Conservation (phyloP, 768 basidiomycete genomes). For the Tylopilus subfusipes region DNA sequence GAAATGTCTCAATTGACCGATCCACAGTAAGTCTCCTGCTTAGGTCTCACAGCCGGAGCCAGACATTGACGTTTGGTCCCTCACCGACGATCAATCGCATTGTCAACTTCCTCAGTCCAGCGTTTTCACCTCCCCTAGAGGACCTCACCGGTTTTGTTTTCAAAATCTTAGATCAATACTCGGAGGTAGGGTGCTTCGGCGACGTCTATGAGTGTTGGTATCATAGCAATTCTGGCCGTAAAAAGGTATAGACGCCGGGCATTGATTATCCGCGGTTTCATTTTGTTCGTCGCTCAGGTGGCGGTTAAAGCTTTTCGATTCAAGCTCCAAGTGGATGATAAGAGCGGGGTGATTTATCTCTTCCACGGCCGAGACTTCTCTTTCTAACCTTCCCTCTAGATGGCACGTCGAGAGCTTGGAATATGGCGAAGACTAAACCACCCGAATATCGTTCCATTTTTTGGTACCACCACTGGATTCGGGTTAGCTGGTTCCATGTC, state of each 20-base stretch:
- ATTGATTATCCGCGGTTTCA: too few species aligned
- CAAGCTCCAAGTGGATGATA: neutral
- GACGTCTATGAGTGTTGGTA: neutral
- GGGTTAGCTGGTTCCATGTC: neutral
- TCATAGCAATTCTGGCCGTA: neutral
- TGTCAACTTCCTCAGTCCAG: too few species aligned
- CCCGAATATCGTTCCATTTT: neutral
- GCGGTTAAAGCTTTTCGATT: slow-evolving; percentile 2
- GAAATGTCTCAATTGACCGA: too few species aligned
- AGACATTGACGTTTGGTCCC: neutral
- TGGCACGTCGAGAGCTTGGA: neutral
- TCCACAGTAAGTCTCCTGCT: too few species aligned
- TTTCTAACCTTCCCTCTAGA: neutral
- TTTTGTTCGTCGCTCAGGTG: neutral
- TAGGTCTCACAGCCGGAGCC: neutral
- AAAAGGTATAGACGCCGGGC: neutral
- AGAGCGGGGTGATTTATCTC: neutral
- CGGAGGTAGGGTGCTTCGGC: neutral
- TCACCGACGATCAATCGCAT: neutral
- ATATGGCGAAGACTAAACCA: slow-evolving; percentile 1
- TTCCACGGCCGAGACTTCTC: neutral
- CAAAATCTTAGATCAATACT: neutral
- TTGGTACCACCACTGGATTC: neutral
- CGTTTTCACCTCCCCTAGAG: too few species aligned
- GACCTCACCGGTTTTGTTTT: neutral